Conservation (phyloP, 306 rosid genomes). For the Cyamopsis tetragonoloba region DNA sequence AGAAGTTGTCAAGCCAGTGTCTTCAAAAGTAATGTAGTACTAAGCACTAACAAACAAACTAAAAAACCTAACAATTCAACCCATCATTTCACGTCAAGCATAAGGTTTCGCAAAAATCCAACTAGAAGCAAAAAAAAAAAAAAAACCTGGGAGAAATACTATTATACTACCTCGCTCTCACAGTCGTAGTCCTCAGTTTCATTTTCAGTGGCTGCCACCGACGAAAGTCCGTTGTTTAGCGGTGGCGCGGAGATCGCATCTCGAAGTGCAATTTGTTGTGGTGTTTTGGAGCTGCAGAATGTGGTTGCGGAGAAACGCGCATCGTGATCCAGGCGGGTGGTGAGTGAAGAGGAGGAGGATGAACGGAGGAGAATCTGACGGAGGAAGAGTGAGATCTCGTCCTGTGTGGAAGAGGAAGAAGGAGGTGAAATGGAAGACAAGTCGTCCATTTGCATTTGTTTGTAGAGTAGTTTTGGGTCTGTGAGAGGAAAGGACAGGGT, state of each 20-base stretch:
- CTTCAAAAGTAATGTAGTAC: neutral
- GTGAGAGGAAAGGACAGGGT: neutral
- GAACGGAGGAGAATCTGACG: constrained; percentile 59
- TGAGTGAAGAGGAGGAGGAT: constrained; percentile 29
- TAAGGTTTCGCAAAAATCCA: neutral
- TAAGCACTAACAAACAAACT: neutral
- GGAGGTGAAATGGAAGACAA: constrained; percentile 32
- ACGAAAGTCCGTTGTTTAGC: neutral
- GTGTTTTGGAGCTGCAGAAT: constrained; percentile 4
- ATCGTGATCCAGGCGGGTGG: neutral
- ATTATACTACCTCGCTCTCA: constrained; percentile 62
- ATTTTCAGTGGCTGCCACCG: constrained; percentile 39
- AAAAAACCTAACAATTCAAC: neutral
- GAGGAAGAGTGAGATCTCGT: constrained; percentile 62
- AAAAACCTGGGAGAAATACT: too few species aligned
- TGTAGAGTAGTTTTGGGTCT: neutral
- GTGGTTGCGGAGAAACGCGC: constrained; percentile 14
- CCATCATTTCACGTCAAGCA: neutral
- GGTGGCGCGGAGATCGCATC: constrained; percentile 32
- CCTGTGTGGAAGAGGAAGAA: constrained; percentile 30
- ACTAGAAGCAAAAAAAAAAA: too few species aligned
- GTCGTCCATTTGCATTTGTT: too few species aligned
- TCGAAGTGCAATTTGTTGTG: constrained; percentile 19
- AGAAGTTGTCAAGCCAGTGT: neutral
- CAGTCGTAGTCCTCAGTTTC: constrained; percentile 55